Percentiles rank a stretch among this genome's conserved stretches.
These are phyloP conservation scores for Smittium culicis DNA, from an alignment of 371 early-diverging fungal genomes.

Conservation along the genomic window DNA sequence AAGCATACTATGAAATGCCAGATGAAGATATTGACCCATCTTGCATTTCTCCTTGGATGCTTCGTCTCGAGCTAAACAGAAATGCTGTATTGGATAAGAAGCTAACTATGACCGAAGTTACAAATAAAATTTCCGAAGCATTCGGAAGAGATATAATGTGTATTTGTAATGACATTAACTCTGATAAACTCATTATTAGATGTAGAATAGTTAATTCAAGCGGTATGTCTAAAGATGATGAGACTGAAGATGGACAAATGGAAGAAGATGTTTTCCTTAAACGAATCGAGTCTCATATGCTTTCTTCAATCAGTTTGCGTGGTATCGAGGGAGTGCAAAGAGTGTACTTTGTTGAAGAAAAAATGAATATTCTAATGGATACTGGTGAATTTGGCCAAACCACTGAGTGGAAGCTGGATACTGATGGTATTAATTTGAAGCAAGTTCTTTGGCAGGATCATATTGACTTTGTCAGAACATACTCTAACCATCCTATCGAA, in stretches of 20 bases:
- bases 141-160: constrained; percentile 59
- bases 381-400: constrained; percentile 53
- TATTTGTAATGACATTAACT: constrained; percentile 88
- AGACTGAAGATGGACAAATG: constrained; percentile 45
- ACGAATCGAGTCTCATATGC: constrained; percentile 67
- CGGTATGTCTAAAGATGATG: constrained; percentile 42
- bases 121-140: constrained; percentile 54
- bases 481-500: constrained; percentile 90
- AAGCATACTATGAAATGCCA: constrained; percentile 77
- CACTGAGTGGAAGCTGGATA: constrained; percentile 84
- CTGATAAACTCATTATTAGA: constrained; percentile 76
- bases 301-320: constrained; percentile 72
- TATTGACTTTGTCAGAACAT: constrained; percentile 69
- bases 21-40: constrained; percentile 46
- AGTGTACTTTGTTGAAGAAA: constrained; percentile 81
- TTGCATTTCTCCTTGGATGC: constrained; percentile 81
- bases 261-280: constrained; percentile 86
- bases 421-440: constrained; percentile 90
- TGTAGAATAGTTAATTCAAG: constrained; percentile 67
- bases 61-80: constrained; percentile 84
- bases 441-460: constrained; percentile 75
- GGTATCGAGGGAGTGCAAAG: constrained; percentile 83
- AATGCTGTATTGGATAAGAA: constrained; percentile 80
- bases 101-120: constrained; percentile 69
- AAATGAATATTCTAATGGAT: constrained; percentile 34